phyloP scores from a whole-genome alignment of 2,329 filamentous ascomycete species.

The Aspergillus hortae region DNA sequence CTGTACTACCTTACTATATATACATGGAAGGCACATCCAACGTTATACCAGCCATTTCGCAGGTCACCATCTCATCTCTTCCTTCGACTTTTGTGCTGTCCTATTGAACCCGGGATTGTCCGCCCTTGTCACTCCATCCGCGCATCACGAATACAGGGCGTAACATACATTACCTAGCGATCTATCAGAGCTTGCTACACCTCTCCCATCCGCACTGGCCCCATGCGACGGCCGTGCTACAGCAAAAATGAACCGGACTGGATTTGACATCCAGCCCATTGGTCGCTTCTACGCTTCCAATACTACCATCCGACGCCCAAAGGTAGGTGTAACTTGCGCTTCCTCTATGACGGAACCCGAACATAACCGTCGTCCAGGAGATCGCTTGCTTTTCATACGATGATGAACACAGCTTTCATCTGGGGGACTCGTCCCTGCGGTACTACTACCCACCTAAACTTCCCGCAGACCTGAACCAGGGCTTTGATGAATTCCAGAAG shows the following conservation, averaged over 20 bases:
- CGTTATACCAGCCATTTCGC: too few relatives aligned
- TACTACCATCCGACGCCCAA: slow-evolving; percentile 71
- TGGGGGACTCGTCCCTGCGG: slow-evolving; percentile 73
- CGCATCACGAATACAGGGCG: background rate
- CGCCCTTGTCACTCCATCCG: too few relatives aligned
- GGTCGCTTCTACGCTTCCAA: slow-evolving; percentile 64
- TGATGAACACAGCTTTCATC: slow-evolving; percentile 69
- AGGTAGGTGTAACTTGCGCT: slow-evolving; percentile 44
- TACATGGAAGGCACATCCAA: background rate
- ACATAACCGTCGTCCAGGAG: slow-evolving; percentile 57
- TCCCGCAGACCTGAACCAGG: slow-evolving; percentile 70
- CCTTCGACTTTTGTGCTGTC: too few relatives aligned
- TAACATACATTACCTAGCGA: background rate
- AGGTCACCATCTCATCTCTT: too few relatives aligned
- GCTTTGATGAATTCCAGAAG: slow-evolving; percentile 79
- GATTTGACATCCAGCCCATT: slow-evolving; percentile 68
- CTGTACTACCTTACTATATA: background rate
- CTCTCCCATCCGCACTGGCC: too few relatives aligned
- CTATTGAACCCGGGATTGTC: too few relatives aligned
- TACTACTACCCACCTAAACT: slow-evolving; percentile 82
- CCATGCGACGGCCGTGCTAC: background rate
- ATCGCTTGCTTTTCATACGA: slow-evolving; percentile 94
- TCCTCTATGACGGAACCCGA: background rate
- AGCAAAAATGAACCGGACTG: slow-evolving; percentile 28
- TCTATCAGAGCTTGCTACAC: too few relatives aligned